A percentile compares a stretch with the other conserved stretches of the same genome.
Conservation (phyloP, 2,329 filamentous ascomycete species). For the Aspergillus latus region DNA sequence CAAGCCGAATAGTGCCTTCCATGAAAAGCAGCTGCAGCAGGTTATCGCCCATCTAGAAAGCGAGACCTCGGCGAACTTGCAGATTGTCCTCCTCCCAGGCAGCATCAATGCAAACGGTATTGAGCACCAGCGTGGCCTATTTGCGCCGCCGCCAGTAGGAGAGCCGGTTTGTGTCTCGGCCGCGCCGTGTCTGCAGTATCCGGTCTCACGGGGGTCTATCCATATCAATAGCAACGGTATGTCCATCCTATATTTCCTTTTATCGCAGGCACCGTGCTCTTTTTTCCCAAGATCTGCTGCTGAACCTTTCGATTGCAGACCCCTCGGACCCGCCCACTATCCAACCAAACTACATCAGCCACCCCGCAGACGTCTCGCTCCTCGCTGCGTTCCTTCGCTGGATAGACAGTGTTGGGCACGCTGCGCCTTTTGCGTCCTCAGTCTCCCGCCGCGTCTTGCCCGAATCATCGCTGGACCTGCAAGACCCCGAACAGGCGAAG, state of each 20-base stretch:
- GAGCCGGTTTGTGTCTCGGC: constrained; percentile 13
- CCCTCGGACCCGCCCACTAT: constrained; percentile 19
- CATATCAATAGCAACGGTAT: constrained; percentile 16
- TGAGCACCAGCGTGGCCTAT: constrained; percentile 16
- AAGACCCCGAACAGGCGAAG: constrained; percentile 16
- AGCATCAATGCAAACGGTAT: constrained; percentile 2
- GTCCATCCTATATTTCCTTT: not conserved
- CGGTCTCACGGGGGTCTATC: constrained; percentile 24
- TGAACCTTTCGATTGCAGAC: constrained; percentile 9
- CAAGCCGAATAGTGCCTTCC: not conserved
- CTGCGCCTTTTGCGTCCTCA: constrained; percentile 2
- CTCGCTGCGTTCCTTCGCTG: constrained; percentile 22
- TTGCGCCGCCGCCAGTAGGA: not conserved
- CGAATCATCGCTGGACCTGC: constrained; percentile 14
- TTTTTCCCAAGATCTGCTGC: too few species aligned
- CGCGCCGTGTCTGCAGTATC: constrained; percentile 23
- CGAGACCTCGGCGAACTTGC: constrained; percentile 5
- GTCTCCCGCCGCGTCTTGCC: constrained; percentile 15
- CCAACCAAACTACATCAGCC: constrained; percentile 20
- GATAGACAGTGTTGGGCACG: constrained; percentile 17
- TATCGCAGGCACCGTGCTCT: too few species aligned
- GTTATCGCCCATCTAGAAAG: constrained; percentile 9
- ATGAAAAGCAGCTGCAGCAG: constrained; percentile 9
- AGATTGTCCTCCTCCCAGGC: constrained; percentile 3
- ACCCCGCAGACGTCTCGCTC: constrained; percentile 21